Conservation (phyloP, 176 grass and related monocot genomes). For the Cymbopogon citratus region DNA sequence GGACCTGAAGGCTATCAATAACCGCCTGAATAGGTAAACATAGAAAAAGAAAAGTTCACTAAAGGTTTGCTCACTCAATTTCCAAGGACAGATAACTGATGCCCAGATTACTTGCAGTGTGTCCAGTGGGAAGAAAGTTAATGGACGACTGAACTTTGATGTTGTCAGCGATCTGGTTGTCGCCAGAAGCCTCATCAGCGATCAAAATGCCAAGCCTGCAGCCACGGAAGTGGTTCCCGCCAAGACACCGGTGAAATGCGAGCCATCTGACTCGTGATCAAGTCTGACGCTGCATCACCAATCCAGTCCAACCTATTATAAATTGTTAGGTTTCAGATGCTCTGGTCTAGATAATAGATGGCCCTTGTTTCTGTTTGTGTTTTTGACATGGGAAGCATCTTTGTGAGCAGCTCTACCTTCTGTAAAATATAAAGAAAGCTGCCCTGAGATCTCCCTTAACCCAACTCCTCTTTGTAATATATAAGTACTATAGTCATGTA, state of each 20-base stretch:
- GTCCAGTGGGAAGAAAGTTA: slow-evolving; percentile 63
- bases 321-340: slow-evolving; percentile 17
- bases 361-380: neutral
- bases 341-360: neutral
- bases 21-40: slow-evolving; percentile 70
- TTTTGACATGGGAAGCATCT: slow-evolving; percentile 37
- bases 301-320: neutral
- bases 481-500: slow-evolving; percentile 14
- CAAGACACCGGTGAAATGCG: slow-evolving; percentile 47
- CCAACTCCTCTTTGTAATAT: neutral
- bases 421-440: slow-evolving; percentile 41
- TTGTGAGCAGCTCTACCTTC: slow-evolving; percentile 43
- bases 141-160: slow-evolving; percentile 65
- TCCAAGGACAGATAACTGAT: neutral
- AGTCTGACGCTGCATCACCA: neutral
- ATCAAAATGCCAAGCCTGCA: slow-evolving; percentile 35
- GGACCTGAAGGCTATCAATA: slow-evolving; percentile 88
- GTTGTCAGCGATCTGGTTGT: slow-evolving; percentile 83
- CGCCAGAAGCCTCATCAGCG: slow-evolving; percentile 46
- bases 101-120: neutral
- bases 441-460: slow-evolving; percentile 37
- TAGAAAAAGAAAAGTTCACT: neutral
- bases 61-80: neutral
- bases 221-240: neutral
- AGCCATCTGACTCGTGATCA: slow-evolving; percentile 48